These are phyloP conservation scores for Rosa persica DNA, from an alignment of 306 rosid genomes.

Conservation along the genomic window DNA sequence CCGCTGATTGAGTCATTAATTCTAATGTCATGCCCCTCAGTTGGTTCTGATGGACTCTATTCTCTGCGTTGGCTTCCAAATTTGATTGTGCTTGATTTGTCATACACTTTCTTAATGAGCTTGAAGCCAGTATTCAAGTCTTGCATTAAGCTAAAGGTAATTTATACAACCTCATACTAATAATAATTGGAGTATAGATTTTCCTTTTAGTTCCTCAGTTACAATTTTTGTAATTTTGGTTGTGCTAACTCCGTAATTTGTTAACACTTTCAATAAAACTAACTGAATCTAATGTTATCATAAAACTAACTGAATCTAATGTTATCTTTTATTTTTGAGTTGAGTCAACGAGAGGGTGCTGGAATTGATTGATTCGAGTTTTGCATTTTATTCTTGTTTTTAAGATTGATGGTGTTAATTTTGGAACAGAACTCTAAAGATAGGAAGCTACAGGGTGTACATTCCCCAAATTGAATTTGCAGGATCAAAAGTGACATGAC, in stretches of 20 bases:
- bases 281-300: background rate
- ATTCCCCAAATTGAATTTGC: background rate
- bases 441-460: background rate
- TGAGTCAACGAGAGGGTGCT: background rate
- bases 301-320: background rate
- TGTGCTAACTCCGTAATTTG: background rate
- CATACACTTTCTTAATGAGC: slow-evolving; percentile 82
- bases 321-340: background rate
- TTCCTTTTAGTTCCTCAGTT: background rate
- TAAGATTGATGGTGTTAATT: background rate
- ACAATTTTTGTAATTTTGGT: background rate
- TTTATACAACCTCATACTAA: background rate
- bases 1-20: slow-evolving; percentile 77
- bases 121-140: slow-evolving; percentile 91
- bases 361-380: background rate
- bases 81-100: slow-evolving; percentile 77
- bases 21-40: slow-evolving; percentile 90
- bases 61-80: slow-evolving; percentile 66
- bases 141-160: slow-evolving; percentile 80
- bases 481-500: background rate
- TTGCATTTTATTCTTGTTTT: background rate
- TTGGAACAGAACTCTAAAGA: background rate
- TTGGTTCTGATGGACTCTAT: slow-evolving; percentile 81
- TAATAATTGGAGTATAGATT: background rate
- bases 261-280: background rate